Base-by-base conservation (phyloP, 1,284 basidiomycete genomes). In the Sanguinoderma infundibulare region DNA sequence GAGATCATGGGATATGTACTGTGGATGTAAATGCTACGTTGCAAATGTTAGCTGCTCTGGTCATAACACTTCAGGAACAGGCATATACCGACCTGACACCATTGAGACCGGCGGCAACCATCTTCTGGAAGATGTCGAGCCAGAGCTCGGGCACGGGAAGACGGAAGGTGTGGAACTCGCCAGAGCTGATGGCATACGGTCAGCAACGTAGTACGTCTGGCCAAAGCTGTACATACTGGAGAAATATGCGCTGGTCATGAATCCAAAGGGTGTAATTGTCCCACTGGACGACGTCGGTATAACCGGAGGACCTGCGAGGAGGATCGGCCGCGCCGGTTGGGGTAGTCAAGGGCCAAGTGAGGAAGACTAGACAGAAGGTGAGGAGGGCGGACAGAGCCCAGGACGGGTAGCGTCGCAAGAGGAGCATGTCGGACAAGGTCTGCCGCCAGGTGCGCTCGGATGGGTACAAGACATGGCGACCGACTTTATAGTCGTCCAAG, bases 161-260 rank as follows among this genome's bases (percentile, higher is more conserved):
- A 28, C 93, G 84, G 76, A 90, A 95, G 0, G 92, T 87, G 69
- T 95, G 92, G 71, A 95, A 94, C 73, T 95, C 93, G 47, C 91
- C 91, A 0, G 82, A 82, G 64, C 82, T 84, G 32, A 12, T 28
- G 1, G 17, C 22, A 3, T 14, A 51, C 20, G 15, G 34, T 51
- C 49, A 51, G 49, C 44, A 26, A 24, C 1, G 12, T 5, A 14
- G 2, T 20, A 35, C 12, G 6, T 20, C 30, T 9, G 17, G 8
- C 5, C 17, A 4, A 8, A 14, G 2, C 34, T 22, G 5, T 9
- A 24, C 30, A 32, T 2, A 87, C 84, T 85, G 76, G 3, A 86
- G 67, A 59, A 86, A 85, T 14, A 74, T 61, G 1, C 73, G 65
- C 56, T 74, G 73, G 26, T 67, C 66, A 36, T 75, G 67, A 7